Base-by-base conservation (phyloP, 129 eudicot species). In the Chrysanthemum seticuspe region DNA sequence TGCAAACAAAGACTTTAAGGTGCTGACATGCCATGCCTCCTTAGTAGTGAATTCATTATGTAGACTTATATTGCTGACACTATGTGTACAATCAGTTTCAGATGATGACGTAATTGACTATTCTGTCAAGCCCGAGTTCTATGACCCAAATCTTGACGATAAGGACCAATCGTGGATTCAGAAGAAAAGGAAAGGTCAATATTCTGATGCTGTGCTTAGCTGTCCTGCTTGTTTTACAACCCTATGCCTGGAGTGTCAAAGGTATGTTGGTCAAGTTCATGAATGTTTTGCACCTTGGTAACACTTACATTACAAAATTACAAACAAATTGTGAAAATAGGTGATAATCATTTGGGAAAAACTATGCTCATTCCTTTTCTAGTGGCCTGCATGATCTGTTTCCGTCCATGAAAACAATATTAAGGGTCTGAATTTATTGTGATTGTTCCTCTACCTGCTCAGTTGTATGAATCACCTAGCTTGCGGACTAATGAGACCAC, bases 161-260 rank as follows among this genome's bases (percentile, higher is more conserved):
- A 90, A 84, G 72, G 90, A 93, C 75, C 91, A 90, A 75, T 19
- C 73, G 40, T 93, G 98, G 98, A 88, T 87, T 59, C 86, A 88
- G 51, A 89, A 86, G 84, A 87, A 82, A 83, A 80, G 89, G 67
- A 79, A 82, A 71, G 96, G 98, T 53, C 85, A 75, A 58, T 79
- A 74, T 71, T 90, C 97, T 23, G 98, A 93, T 83, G 97, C 97
- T 16, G 92, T 90, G 60, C 98, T 93, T 73, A 87, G 96, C 81
- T 90, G 98, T 83, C 98, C 98, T 21, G 98, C 97, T 76, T 93
- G 98, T 72, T 93, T 93, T 56, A 93, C 92, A 70, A 93, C 96
- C 59, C 88, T 93, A 67, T 87, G 97, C 84, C 79, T 89, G 10
- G 97, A 93, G 78, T 84, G 88, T 75, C 98, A 93, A 78, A 93